Percentiles rank a stretch among this genome's conserved stretches.
These are phyloP conservation scores for Kodamaea nitidulidarum DNA, from an alignment of 805 yeast species.

Conservation along the genomic window DNA sequence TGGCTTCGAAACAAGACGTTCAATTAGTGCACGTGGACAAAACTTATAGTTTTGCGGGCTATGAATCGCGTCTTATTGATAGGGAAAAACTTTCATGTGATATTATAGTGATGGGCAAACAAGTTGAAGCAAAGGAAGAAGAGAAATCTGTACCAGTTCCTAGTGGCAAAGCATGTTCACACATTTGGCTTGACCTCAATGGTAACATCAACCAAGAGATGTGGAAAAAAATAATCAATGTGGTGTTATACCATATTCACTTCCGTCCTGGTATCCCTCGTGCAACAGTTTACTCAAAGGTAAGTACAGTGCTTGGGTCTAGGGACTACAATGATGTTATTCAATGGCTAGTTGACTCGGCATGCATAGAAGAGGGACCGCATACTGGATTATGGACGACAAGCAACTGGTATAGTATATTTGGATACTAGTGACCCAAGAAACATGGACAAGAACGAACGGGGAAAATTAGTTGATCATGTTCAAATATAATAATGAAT, in stretches of 20 bases:
- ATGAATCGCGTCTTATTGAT: slow-evolving; percentile 73
- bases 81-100: slow-evolving; percentile 64
- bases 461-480: not conserved
- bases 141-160: slow-evolving; percentile 45
- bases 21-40: slow-evolving; percentile 44
- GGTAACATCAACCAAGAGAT: slow-evolving; percentile 56
- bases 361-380: slow-evolving; percentile 29
- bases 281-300: slow-evolving; percentile 18
- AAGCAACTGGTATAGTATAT: slow-evolving; percentile 43
- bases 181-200: slow-evolving; percentile 65
- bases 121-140: slow-evolving; percentile 1
- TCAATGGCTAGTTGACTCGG: slow-evolving; percentile 40
- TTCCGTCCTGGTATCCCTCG: slow-evolving; percentile 36
- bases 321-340: slow-evolving; percentile 28
- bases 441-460: not conserved
- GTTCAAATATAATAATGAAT: not conserved
- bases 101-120: slow-evolving; percentile 38
- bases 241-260: slow-evolving; percentile 35
- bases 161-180: slow-evolving; percentile 55
- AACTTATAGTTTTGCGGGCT: slow-evolving; percentile 51
- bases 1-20: slow-evolving; percentile 32
- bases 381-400: slow-evolving; percentile 42
- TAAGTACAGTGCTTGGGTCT: slow-evolving; percentile 27
- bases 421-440: slow-evolving; percentile 24
- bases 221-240: slow-evolving; percentile 56